These are phyloP conservation scores for Trichoderma parareesei DNA, from an alignment of 495 filamentous ascomycete species.

Conservation along the genomic window DNA sequence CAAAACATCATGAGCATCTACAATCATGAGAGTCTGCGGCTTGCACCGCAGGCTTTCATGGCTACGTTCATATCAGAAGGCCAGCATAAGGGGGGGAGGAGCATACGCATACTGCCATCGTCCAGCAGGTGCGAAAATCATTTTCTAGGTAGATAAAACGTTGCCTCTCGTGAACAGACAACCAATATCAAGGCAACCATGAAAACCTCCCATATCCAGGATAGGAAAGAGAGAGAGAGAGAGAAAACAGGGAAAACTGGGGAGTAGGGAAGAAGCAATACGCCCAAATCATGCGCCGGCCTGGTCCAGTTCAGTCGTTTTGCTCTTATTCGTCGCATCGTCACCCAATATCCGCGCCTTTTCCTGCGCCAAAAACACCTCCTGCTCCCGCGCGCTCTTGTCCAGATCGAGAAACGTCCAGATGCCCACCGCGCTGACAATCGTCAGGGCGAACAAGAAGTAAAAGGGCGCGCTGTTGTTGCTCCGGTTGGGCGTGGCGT, in stretches of 20 bases:
- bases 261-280: background rate
- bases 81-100: background rate
- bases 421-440: conserved; percentile 45
- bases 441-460: conserved; percentile 46
- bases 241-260: background rate
- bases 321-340: conserved; percentile 11
- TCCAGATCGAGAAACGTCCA: conserved; percentile 47
- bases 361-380: conserved; percentile 40
- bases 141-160: conserved; percentile 3
- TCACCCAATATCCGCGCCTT: conserved; percentile 17
- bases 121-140: conserved; percentile 3
- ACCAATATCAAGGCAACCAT: conserved; percentile 3
- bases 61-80: background rate
- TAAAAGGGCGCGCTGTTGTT: conserved; percentile 56
- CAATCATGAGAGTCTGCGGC: background rate
- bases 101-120: background rate
- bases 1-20: background rate
- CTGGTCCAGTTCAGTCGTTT: background rate
- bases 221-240: background rate
- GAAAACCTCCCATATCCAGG: background rate
- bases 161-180: background rate
- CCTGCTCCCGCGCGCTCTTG: conserved; percentile 52
- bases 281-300: background rate
- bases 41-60: background rate
- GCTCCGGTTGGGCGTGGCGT: conserved; percentile 39